Percentiles rank a stretch among this genome's conserved stretches.
phyloP scores from a whole-genome alignment of 306 rosid species.

The Citrullus mucosospermus region DNA sequence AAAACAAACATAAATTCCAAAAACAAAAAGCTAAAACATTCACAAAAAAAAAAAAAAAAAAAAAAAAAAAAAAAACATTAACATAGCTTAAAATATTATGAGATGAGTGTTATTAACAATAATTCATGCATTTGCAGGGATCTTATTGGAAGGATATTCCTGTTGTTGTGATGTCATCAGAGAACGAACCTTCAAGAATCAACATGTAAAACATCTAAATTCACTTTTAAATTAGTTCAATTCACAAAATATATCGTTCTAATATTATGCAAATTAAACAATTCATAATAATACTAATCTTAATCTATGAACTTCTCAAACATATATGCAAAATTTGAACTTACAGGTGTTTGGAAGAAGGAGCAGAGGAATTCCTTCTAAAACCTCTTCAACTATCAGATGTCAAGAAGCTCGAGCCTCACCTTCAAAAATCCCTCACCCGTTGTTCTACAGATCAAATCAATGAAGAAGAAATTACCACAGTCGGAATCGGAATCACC shows the following conservation, averaged over 20 bases:
- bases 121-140: constrained; percentile 39
- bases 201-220: constrained; percentile 33
- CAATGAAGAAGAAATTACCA: constrained; percentile 7
- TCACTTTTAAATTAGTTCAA: too few species aligned
- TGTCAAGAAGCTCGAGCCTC: constrained; percentile 62
- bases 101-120: background rate
- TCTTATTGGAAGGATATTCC: constrained; percentile 95
- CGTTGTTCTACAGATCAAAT: constrained; percentile 12
- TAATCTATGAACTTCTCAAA: background rate
- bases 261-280: background rate
- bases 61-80: too few species aligned
- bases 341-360: constrained; percentile 87
- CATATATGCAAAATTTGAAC: background rate
- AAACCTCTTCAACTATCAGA: constrained; percentile 81
- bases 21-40: too few species aligned
- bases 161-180: constrained; percentile 93
- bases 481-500: background rate
- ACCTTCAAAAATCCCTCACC: constrained; percentile 38
- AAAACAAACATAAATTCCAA: too few species aligned
- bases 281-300: too few species aligned
- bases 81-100: too few species aligned
- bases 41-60: too few species aligned
- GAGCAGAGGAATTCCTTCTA: constrained; percentile 85
- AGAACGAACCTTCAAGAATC: constrained; percentile 84
- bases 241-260: too few species aligned